Conservation (phyloP, 768 basidiomycete genomes). For the Lactarius hengduanensis region DNA sequence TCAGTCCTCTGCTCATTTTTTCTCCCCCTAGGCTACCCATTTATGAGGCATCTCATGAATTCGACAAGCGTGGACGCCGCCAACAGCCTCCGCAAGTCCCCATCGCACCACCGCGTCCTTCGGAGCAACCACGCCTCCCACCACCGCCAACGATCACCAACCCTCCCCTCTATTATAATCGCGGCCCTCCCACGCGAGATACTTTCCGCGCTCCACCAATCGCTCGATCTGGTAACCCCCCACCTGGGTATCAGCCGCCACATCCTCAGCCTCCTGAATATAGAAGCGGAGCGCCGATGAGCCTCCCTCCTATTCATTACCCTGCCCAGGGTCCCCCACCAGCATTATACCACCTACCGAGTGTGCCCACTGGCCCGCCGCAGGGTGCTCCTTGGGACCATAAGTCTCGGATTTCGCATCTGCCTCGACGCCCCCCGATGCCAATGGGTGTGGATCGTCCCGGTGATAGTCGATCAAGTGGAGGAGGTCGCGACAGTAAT, state of each 20-base stretch:
- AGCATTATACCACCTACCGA: slow-evolving; percentile 17
- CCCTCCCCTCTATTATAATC: slow-evolving; percentile 16
- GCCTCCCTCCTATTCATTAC: slow-evolving; percentile 27
- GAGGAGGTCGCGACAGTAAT: slow-evolving; percentile 24
- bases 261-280: slow-evolving; percentile 18
- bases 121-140: slow-evolving; percentile 30
- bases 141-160: slow-evolving; percentile 30
- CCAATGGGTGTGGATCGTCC: slow-evolving; percentile 24
- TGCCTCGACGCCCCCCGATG: slow-evolving; percentile 29
- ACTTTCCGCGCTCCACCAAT: slow-evolving; percentile 29
- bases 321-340: slow-evolving; percentile 26
- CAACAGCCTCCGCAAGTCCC: slow-evolving; percentile 34
- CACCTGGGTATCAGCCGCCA: slow-evolving; percentile 30
- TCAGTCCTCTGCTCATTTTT: slow-evolving; percentile 11
- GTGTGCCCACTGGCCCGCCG: neutral
- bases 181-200: slow-evolving; percentile 25
- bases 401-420: slow-evolving; percentile 23
- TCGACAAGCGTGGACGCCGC: slow-evolving; percentile 69
- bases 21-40: slow-evolving; percentile 52
- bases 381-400: slow-evolving; percentile 20
- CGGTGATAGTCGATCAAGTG: slow-evolving; percentile 17
- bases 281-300: slow-evolving; percentile 17
- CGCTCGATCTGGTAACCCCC: slow-evolving; percentile 25
- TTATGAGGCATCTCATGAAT: slow-evolving; percentile 84
- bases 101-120: slow-evolving; percentile 25